These are phyloP conservation scores for Dichotomopilus funicola DNA, from an alignment of 2,329 filamentous ascomycete species.

Conservation along the genomic window DNA sequence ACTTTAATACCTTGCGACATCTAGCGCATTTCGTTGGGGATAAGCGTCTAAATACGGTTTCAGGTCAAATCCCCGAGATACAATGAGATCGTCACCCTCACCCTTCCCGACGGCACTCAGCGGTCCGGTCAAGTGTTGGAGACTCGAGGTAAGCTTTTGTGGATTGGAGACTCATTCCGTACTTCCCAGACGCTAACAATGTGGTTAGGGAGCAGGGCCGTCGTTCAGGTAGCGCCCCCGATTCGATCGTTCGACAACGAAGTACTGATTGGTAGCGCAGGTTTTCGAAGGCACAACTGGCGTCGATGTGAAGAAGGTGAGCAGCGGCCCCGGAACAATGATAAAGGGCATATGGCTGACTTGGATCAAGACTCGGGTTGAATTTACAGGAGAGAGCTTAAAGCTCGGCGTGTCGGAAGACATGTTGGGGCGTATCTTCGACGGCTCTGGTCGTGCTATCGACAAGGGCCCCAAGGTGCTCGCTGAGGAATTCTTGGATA, in stretches of 20 bases:
- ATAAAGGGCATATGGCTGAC: conserved; percentile 13
- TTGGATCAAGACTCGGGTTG: conserved; percentile 74
- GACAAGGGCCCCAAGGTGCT: conserved; percentile 98
- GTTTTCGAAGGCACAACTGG: conserved; percentile 96
- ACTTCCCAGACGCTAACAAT: conserved; percentile 1
- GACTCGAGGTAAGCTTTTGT: conserved; percentile 67
- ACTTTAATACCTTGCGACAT: background rate
- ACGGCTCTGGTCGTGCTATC: conserved; percentile 94
- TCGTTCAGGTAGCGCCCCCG: conserved; percentile 69
- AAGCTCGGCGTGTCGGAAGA: conserved; percentile 99
- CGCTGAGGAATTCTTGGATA: conserved; percentile 96
- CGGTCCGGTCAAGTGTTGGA: conserved; percentile 94
- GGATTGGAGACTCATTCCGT: conserved; percentile 6
- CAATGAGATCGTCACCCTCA: conserved; percentile 97
- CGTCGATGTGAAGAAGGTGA: conserved; percentile 98
- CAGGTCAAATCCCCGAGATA: conserved; percentile 96
- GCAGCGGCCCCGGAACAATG: conserved; percentile 14
- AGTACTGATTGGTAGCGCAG: conserved; percentile 41
- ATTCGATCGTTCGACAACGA: conserved; percentile 1
- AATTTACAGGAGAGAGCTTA: conserved; percentile 93
- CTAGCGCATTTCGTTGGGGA: background rate
- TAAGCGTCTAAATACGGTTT: conserved; percentile 22
- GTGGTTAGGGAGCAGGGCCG: conserved; percentile 71
- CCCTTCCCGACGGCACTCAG: conserved; percentile 89
- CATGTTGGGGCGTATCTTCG: conserved; percentile 98